Evolutionary conservation across 345 rosid genomes (phyloP).

Genomic region (Populus deltoides): DNA sequence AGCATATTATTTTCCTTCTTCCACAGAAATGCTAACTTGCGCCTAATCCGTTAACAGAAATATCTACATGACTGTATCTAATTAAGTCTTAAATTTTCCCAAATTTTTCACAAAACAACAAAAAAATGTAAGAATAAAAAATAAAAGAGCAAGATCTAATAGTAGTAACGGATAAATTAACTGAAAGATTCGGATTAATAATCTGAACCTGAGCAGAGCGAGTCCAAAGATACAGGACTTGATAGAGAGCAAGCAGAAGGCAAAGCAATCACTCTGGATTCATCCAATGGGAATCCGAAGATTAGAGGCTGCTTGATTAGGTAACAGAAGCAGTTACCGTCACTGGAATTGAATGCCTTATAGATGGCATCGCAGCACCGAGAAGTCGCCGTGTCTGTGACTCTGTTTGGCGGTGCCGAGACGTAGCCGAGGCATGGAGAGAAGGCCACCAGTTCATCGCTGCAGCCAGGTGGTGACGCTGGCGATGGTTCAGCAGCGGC

Average conservation of each 20-base stretch:
- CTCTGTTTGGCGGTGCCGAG: constrained; percentile 59
- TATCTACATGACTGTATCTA: not conserved
- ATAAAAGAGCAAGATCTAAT: too few species aligned
- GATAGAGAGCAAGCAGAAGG: constrained; percentile 41
- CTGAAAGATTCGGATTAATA: not conserved
- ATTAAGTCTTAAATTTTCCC: not conserved
- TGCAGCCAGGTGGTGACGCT: constrained; percentile 39
- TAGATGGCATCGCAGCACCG: constrained; percentile 64
- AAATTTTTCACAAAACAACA: not conserved
- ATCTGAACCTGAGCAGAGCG: constrained; percentile 48
- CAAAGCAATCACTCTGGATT: constrained; percentile 51
- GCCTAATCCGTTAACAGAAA: not conserved
- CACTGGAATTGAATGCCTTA: constrained; percentile 31
- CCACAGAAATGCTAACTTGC: not conserved
- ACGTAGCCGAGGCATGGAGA: constrained; percentile 77
- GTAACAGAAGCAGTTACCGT: constrained; percentile 67
- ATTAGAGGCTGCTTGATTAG: constrained; percentile 56
- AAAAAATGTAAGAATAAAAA: not conserved
- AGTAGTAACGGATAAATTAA: not conserved
- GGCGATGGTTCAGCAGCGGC: constrained; percentile 10
- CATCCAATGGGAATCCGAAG: constrained; percentile 75
- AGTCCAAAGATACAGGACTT: constrained; percentile 30
- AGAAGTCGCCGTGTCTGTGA: constrained; percentile 33
- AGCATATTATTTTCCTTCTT: not conserved
- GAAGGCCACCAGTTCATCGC: constrained; percentile 54